phyloP scores from a whole-genome alignment of 1,284 basidiomycete genomes.

The Pascua guehoae region DNA sequence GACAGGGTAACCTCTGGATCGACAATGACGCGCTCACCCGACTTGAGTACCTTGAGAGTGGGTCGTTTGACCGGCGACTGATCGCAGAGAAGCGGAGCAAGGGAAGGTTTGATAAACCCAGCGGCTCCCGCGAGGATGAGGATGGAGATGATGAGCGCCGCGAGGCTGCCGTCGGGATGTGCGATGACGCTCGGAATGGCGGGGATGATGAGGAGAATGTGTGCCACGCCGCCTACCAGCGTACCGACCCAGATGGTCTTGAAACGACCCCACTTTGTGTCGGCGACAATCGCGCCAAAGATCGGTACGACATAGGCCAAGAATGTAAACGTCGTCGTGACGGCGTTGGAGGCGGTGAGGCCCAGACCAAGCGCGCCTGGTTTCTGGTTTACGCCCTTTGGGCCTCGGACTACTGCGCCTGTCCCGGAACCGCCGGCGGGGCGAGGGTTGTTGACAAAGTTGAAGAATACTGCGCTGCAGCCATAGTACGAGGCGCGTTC shows the following conservation, averaged over 20 bases:
- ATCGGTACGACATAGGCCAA: slow-evolving; percentile 33
- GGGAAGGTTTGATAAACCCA: slow-evolving; percentile 48
- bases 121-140: slow-evolving; percentile 46
- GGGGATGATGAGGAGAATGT: slow-evolving; percentile 41
- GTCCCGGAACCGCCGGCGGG: slow-evolving; percentile 61
- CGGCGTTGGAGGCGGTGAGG: slow-evolving; percentile 26
- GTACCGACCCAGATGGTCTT: slow-evolving; percentile 61
- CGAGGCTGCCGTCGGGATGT: slow-evolving; percentile 7
- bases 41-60: slow-evolving; percentile 25
- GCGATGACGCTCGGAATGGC: slow-evolving; percentile 45
- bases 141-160: slow-evolving; percentile 46
- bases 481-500: slow-evolving; percentile 34
- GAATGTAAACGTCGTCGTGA: slow-evolving; percentile 36
- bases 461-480: slow-evolving; percentile 16
- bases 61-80: slow-evolving; percentile 41
- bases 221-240: slow-evolving; percentile 36
- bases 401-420: slow-evolving; percentile 66
- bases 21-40: slow-evolving; percentile 46
- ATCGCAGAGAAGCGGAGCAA: slow-evolving; percentile 47
- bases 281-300: slow-evolving; percentile 58
- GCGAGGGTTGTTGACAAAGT: slow-evolving; percentile 50
- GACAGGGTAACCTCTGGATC: slow-evolving; percentile 44
- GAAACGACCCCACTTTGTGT: slow-evolving; percentile 63
- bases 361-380: slow-evolving; percentile 55
- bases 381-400: slow-evolving; percentile 55